These are phyloP conservation scores for Hanseniaspora jakobsenii DNA, from an alignment of 805 yeast genomes.

Conservation along the genomic window DNA sequence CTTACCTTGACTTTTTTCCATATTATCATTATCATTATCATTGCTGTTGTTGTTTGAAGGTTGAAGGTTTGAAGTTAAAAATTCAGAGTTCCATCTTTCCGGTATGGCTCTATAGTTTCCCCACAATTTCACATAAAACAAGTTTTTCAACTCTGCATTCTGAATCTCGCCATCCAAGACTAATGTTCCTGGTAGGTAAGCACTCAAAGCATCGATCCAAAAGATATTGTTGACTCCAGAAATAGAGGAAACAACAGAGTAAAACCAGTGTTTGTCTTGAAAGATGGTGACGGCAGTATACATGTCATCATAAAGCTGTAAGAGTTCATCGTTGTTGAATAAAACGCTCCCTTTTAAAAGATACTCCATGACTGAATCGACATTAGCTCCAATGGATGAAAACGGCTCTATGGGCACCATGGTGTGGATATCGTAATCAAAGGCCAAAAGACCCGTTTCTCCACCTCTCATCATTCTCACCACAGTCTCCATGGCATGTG, in stretches of 20 bases:
- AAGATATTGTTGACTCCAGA: slow-evolving; percentile 36
- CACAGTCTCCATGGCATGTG: slow-evolving; percentile 45
- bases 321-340: slow-evolving; percentile 47
- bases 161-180: slow-evolving; percentile 63
- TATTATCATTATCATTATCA: no score
- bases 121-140: slow-evolving; percentile 65
- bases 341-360: slow-evolving; percentile 65
- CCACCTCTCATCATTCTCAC: slow-evolving; percentile 56
- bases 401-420: slow-evolving; percentile 46
- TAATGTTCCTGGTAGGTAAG: slow-evolving; percentile 79
- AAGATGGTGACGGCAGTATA: slow-evolving; percentile 48
- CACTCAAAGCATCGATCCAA: slow-evolving; percentile 81
- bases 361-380: slow-evolving; percentile 84
- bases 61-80: no score
- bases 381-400: slow-evolving; percentile 81
- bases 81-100: slow-evolving; percentile 69
- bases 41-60: no score
- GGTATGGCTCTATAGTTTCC: slow-evolving; percentile 69
- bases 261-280: slow-evolving; percentile 41
- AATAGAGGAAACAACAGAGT: slow-evolving; percentile 42
- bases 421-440: slow-evolving; percentile 54
- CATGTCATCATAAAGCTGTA: slow-evolving; percentile 46
- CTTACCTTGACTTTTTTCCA: no score
- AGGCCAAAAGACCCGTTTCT: slow-evolving; percentile 54
- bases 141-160: slow-evolving; percentile 52